Evolutionary conservation across 805 yeast species (phyloP).

Genomic region (Candida alai): DNA sequence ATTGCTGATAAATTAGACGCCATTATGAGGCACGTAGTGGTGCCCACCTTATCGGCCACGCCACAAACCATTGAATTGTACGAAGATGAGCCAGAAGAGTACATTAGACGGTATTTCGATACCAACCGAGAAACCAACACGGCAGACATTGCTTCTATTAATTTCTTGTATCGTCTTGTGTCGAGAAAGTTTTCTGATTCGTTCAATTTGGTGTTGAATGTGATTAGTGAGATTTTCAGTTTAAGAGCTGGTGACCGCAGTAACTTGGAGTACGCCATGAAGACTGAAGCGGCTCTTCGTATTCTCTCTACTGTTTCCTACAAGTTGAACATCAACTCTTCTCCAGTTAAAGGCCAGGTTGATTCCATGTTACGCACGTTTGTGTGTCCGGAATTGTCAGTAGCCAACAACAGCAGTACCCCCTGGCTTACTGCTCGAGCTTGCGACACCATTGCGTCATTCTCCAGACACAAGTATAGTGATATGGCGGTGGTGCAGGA

Average conservation of each 20-base stretch:
- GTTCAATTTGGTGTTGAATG: conserved; percentile 23
- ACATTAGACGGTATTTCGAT: conserved; percentile 41
- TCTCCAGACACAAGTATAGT: conserved; percentile 26
- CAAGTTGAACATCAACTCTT: conserved; percentile 30
- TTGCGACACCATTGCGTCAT: conserved; percentile 43
- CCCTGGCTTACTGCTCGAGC: conserved; percentile 46
- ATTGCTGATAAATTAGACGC: conserved; percentile 39
- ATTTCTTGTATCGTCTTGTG: conserved; percentile 40
- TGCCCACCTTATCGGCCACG: conserved; percentile 39
- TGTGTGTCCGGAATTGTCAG: conserved; percentile 38
- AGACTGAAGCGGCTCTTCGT: conserved; percentile 41
- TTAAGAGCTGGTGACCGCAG: conserved; percentile 26
- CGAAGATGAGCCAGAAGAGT: conserved; percentile 45
- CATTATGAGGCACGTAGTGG: conserved; percentile 34
- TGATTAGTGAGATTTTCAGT: conserved; percentile 33
- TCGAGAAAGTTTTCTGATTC: conserved; percentile 39
- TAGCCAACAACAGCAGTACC: conserved; percentile 22
- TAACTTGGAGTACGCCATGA: conserved; percentile 27
- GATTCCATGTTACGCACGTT: conserved; percentile 36
- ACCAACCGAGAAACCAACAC: conserved; percentile 46
- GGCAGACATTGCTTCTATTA: conserved; percentile 48
- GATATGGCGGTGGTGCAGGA: conserved; percentile 35
- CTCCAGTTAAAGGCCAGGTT: conserved; percentile 38
- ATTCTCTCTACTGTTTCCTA: conserved; percentile 38
- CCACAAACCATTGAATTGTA: conserved; percentile 38